phyloP scores from a whole-genome alignment of 2,329 filamentous ascomycete genomes.

The Tolypocladium sp. region DNA sequence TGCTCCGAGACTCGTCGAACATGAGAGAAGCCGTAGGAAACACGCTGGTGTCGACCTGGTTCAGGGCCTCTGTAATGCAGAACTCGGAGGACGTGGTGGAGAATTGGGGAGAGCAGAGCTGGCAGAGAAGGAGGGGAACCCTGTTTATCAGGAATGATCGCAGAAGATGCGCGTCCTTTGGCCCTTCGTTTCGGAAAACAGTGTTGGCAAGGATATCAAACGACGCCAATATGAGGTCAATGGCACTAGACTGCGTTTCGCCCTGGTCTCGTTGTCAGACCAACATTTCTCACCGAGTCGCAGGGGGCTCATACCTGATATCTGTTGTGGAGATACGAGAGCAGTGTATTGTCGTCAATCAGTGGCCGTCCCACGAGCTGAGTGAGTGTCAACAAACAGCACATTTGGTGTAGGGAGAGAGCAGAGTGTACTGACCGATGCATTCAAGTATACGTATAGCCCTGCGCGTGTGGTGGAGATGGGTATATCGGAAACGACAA shows the following conservation, averaged over 20 bases:
- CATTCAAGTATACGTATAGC: conserved; percentile 77
- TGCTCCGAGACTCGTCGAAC: conserved; percentile 50
- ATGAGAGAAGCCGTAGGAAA: conserved; percentile 53
- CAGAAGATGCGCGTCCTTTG: conserved; percentile 58
- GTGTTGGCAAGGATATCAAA: conserved; percentile 88
- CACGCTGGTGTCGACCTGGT: conserved; percentile 72
- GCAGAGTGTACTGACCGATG: conserved; percentile 48
- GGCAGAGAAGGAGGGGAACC: conserved; percentile 43
- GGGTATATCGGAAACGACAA: conserved; percentile 55
- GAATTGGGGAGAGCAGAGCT: conserved; percentile 54
- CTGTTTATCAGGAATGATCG: conserved; percentile 78
- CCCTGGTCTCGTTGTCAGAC: conserved; percentile 35
- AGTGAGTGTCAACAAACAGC: not conserved
- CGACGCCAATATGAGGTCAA: conserved; percentile 77
- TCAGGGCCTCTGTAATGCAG: conserved; percentile 61
- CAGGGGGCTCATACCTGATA: conserved; percentile 54
- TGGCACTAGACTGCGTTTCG: conserved; percentile 66
- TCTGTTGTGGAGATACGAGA: conserved; percentile 74
- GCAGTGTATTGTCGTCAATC: conserved; percentile 69
- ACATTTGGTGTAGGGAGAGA: not conserved
- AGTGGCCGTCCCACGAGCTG: conserved; percentile 75
- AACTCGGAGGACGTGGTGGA: conserved; percentile 68
- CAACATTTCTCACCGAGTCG: not conserved
- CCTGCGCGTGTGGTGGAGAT: conserved; percentile 69
- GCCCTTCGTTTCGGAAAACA: conserved; percentile 56